Evolutionary conservation across 352 stramenopile genomes (phyloP).

Genomic region (Plasmopara halstedii): DNA sequence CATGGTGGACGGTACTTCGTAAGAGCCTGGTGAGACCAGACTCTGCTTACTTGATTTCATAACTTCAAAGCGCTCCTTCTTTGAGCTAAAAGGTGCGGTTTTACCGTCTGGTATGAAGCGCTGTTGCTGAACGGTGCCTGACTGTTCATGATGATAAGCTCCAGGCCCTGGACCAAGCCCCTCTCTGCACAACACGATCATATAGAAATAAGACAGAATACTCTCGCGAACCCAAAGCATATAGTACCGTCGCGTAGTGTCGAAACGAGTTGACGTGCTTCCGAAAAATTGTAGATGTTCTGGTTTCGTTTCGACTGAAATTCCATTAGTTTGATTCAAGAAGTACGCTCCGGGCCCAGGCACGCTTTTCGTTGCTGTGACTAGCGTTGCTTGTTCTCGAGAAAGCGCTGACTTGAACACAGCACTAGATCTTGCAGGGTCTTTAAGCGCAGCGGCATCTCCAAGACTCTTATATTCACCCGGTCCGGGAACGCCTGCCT

Average conservation of each 20-base stretch:
- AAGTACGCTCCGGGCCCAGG: conserved; percentile 64
- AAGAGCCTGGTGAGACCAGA: conserved; percentile 54
- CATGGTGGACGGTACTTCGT: conserved; percentile 51
- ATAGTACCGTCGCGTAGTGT: conserved; percentile 26
- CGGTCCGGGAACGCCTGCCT: conserved; percentile 46
- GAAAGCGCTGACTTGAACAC: conserved; percentile 67
- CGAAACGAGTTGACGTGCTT: conserved; percentile 62
- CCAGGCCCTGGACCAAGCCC: conserved; percentile 34
- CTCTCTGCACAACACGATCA: conserved; percentile 17
- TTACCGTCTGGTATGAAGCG: conserved; percentile 24
- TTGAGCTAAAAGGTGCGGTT: conserved; percentile 56
- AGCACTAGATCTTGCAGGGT: conserved; percentile 39
- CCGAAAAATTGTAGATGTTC: conserved; percentile 79
- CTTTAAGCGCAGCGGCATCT: conserved; percentile 25
- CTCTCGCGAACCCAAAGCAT: not conserved
- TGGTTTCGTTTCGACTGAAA: conserved; percentile 37
- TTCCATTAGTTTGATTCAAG: conserved; percentile 31
- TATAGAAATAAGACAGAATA: not conserved
- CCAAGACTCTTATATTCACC: conserved; percentile 44
- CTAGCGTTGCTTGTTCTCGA: conserved; percentile 33
- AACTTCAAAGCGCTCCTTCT: conserved; percentile 60
- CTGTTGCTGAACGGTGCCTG: conserved; percentile 20
- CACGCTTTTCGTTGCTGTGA: conserved; percentile 26
- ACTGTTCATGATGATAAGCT: conserved; percentile 50
- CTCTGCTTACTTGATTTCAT: conserved; percentile 35